Evolutionary conservation across 345 rosid genomes (phyloP).

Genomic region (Salix udensis): DNA sequence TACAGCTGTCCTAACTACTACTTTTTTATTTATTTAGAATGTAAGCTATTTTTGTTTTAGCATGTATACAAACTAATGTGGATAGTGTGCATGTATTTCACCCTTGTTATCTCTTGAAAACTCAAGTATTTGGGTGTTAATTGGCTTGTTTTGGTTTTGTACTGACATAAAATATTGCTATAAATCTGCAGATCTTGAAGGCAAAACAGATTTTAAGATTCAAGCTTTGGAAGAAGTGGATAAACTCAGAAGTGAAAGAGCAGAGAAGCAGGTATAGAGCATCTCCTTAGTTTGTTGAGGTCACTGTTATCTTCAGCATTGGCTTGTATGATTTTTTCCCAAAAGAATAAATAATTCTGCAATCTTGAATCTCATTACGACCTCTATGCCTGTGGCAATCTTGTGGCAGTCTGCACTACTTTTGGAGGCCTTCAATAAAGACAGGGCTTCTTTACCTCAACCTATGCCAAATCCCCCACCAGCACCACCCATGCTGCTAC

Average conservation of each 20-base stretch:
- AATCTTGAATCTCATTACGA: neutral
- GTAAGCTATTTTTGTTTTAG: neutral
- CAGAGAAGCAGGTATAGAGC: conserved; percentile 76
- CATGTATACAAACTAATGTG: neutral
- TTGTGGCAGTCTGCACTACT: conserved; percentile 73
- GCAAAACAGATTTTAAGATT: conserved; percentile 87
- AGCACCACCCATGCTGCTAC: conserved; percentile 58
- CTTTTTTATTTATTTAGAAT: neutral
- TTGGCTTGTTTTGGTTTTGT: neutral
- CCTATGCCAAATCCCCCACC: conserved; percentile 72
- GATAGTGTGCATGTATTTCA: neutral
- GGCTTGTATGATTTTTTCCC: neutral
- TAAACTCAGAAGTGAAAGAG: conserved; percentile 88
- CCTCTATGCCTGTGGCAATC: neutral
- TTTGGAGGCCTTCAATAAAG: conserved; percentile 97
- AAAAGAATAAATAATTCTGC: neutral
- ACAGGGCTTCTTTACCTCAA: conserved; percentile 92
- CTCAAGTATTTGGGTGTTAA: neutral
- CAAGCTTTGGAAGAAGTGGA: conserved; percentile 87
- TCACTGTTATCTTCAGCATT: neutral
- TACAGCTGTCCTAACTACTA: neutral
- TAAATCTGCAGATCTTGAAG: conserved; percentile 68
- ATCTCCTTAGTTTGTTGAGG: neutral
- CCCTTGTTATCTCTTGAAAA: neutral
- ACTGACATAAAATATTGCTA: neutral